Evolutionary conservation across 331 rosid species (phyloP), one percentile per base, ranked within the genome.

Genomic region (Stylosanthes scabra): DNA sequence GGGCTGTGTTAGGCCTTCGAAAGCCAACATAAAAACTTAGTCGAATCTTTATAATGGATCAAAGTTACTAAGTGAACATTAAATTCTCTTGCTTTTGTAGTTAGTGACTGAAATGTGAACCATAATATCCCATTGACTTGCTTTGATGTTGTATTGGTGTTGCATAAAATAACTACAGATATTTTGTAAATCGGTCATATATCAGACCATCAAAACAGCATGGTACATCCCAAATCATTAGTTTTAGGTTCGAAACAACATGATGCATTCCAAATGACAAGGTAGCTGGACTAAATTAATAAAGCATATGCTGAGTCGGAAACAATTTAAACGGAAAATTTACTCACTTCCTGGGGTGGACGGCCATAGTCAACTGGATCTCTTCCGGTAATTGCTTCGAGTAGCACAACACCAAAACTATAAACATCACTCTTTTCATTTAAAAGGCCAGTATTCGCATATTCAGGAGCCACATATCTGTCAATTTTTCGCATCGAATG

Each of bases 361-460:
- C 90, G 95, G 42, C 87, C 90, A 72, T 86, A 86, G 69, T 89
- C 91, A 11, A 89, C 88, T 5, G 95, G 91, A 76, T 89, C 90
- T 74, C 91, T 81, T 72, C 95, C 90, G 4, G 95, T 86, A 63
- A 89, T 83, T 14, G 91, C 89, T 61, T 86, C 91, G 13, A 89
- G 74, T 25, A 89, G 70, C 78, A 86, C 55, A 59, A 89, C 91
- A n/a, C 94, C 91, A 52, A 84, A 89, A 54, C 94, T 86, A 77
- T 89, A 89, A 31, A 84, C 88, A 46, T 89, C 94, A 29, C 91
- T 89, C 78, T 89, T 89, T 59, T 89, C 94, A 81, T 86, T 89
- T 63, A 89, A 67, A 71, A 89, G 90, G 46, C 95, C 91, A 0
- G 83, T 79, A 66, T 86, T 86, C 44, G 90, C 95, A 68, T 89